Base-by-base conservation (phyloP, 2,329 filamentous ascomycete species). In the Colletotrichum magnum region DNA sequence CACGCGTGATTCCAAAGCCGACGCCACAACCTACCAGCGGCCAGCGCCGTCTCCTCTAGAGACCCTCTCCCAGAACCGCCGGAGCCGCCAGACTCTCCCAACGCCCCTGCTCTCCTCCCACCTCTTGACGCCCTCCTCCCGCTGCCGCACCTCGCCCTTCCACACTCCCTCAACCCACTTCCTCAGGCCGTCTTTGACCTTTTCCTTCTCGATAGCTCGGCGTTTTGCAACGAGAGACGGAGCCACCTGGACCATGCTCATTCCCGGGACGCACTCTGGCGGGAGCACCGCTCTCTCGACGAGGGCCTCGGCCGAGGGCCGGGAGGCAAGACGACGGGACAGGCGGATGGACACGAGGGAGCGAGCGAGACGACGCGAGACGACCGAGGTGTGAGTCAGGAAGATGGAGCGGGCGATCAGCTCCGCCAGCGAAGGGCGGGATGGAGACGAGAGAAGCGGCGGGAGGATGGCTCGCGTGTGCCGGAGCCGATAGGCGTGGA, bases 371-470 rank as follows among this genome's bases (percentile, higher is more conserved):
- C 85, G 83, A 21, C 90, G 87, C 4, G 91, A 92, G 26, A 91
- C 86, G 53, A 91, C 84, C 41, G 90, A 88, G 15, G 89, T 93
- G 63, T 86, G 84, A 48, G 90, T 92, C 50, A 93, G 79, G 79
- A 93, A 91, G 75, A 94, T 93, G 77, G 84, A 86, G 48, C 90
- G 86, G 24, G 84, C 79, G 60, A 91, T 89, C 15, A 93, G 88
- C 64, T 92, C 88, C 45, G 87, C 79, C 2, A 90, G 82, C 4
- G 88, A 86, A 2, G 91, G 89, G 7, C 89, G 86, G 32, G 83
- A 85, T 5, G 89, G 85, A 6, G 86, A 87, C 7, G 82, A 81
- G 12, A 93, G 83, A 39, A 89, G 81, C 16, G 86, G 85, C 5
- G 86, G 83, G 4, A 94, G 85, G 4, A 83, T 78, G 41, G 81